A percentile compares a stretch with the other conserved stretches of the same genome.
These are phyloP conservation scores for Furcasterigmium furcatum DNA, from an alignment of 2,329 filamentous ascomycete species.

Conservation along the genomic window DNA sequence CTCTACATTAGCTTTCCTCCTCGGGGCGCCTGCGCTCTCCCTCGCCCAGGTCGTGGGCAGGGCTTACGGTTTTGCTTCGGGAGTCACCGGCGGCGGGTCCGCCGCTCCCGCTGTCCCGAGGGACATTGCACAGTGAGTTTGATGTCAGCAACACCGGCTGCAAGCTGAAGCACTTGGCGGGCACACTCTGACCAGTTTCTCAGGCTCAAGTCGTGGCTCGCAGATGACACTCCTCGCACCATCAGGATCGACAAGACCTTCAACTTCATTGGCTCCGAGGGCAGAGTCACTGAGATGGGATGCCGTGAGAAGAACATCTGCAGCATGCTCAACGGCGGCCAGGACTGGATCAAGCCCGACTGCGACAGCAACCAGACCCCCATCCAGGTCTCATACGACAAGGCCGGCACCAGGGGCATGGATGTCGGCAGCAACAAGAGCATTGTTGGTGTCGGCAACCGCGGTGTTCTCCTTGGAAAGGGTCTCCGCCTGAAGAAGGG, in stretches of 20 bases:
- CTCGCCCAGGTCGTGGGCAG: constrained; percentile 2
- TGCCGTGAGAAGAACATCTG: constrained; percentile 16
- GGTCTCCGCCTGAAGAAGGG: constrained; percentile 29
- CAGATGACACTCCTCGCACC: constrained; percentile 24
- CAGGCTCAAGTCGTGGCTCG: constrained; percentile 20
- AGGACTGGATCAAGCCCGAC: constrained; percentile 21
- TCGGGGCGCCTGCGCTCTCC: constrained; percentile 1
- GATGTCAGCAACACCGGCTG: too few species aligned
- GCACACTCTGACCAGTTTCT: too few species aligned
- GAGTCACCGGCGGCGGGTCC: constrained; percentile 6
- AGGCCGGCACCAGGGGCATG: constrained; percentile 25
- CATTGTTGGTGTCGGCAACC: constrained; percentile 31
- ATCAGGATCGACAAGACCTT: constrained; percentile 27
- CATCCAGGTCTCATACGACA: constrained; percentile 23
- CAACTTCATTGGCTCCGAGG: constrained; percentile 19
- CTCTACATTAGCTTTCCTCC: background rate
- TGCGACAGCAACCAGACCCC: constrained; percentile 13
- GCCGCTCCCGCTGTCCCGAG: constrained; percentile 1
- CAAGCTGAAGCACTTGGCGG: too few species aligned
- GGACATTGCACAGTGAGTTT: constrained; percentile 5
- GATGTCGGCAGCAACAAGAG: constrained; percentile 35
- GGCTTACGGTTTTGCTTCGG: constrained; percentile 4
- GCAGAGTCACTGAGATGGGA: constrained; percentile 14
- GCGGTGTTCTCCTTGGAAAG: constrained; percentile 35
- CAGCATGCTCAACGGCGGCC: constrained; percentile 10